Evolutionary conservation across 192 early-diverging fungal genomes (phyloP).

Genomic region (Pilobolus umbonatus): DNA sequence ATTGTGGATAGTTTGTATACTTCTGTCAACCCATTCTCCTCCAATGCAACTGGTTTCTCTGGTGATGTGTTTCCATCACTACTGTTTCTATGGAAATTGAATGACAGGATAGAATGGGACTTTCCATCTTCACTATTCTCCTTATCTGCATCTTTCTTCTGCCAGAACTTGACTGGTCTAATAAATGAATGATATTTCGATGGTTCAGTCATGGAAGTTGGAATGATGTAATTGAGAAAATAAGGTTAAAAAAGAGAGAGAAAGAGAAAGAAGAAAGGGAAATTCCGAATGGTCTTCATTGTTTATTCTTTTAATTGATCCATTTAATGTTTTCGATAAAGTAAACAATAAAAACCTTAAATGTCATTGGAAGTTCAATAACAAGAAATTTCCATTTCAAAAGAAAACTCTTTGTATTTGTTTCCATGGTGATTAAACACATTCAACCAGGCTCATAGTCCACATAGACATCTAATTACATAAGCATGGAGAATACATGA

Average conservation of each 20-base stretch:
- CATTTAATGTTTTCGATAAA: too few species aligned
- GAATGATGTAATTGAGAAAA: neutral
- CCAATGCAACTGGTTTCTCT: neutral
- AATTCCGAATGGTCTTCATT: neutral
- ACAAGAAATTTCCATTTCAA: too few species aligned
- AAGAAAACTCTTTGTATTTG: too few species aligned
- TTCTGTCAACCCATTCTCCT: conserved; percentile 8
- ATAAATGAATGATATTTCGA: conserved; percentile 17
- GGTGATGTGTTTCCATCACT: neutral
- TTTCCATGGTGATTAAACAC: too few species aligned
- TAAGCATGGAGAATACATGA: too few species aligned
- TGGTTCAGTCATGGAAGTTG: neutral
- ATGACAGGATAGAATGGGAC: neutral
- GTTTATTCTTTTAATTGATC: too few species aligned
- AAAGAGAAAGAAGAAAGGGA: neutral
- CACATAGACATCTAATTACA: too few species aligned
- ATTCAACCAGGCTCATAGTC: too few species aligned
- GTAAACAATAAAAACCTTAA: too few species aligned
- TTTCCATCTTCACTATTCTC: neutral
- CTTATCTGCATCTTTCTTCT: neutral
- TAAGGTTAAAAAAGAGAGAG: neutral
- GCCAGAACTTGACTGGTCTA: conserved; percentile 16
- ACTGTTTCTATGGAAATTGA: neutral
- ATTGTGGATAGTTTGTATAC: conserved; percentile 30
- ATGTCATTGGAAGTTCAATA: too few species aligned